Evolutionary conservation across 2,329 filamentous ascomycete genomes (phyloP).

Genomic region (Neonectria ditissima): DNA sequence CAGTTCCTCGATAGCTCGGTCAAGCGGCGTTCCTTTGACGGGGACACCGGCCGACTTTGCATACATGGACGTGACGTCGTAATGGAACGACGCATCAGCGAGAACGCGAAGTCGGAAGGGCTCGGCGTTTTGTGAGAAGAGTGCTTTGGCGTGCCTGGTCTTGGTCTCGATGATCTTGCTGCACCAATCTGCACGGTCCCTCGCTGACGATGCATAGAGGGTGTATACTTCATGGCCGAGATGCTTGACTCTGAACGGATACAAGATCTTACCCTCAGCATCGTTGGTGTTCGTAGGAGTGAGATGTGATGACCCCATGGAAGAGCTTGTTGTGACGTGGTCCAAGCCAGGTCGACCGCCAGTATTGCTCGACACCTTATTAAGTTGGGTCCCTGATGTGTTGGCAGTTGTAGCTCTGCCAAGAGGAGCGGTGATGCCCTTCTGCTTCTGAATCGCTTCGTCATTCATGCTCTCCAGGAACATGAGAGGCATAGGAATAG

Average conservation of each 20-base stretch:
- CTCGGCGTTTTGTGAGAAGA: slow-evolving; percentile 93
- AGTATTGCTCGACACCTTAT: slow-evolving; percentile 65
- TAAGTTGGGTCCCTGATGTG: slow-evolving; percentile 68
- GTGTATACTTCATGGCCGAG: slow-evolving; percentile 94
- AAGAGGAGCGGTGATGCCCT: slow-evolving; percentile 75
- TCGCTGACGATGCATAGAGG: slow-evolving; percentile 82
- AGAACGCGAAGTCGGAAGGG: slow-evolving; percentile 93
- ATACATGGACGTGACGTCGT: slow-evolving; percentile 71
- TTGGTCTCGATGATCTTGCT: slow-evolving; percentile 95
- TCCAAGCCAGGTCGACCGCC: slow-evolving; percentile 70
- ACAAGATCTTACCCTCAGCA: slow-evolving; percentile 84
- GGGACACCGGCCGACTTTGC: slow-evolving; percentile 75
- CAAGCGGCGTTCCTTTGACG: slow-evolving; percentile 90
- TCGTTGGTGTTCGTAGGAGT: slow-evolving; percentile 67
- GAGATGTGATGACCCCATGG: slow-evolving; percentile 64
- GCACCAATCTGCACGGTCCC: slow-evolving; percentile 88
- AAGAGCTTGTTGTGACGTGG: slow-evolving; percentile 76
- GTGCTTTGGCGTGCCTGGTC: slow-evolving; percentile 87
- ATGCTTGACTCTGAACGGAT: slow-evolving; percentile 96
- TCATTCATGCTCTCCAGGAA: slow-evolving; percentile 94
- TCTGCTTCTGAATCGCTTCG: slow-evolving; percentile 86
- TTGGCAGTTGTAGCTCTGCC: slow-evolving; percentile 71
- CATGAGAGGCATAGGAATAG: slow-evolving; percentile 95
- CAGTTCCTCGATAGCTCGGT: slow-evolving; percentile 89
- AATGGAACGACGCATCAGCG: slow-evolving; percentile 90